A percentile compares a stretch with the other conserved stretches of the same genome.
These are phyloP conservation scores for Pleurotus tuoliensis DNA, from an alignment of 768 basidiomycete genomes.

Conservation along the genomic window DNA sequence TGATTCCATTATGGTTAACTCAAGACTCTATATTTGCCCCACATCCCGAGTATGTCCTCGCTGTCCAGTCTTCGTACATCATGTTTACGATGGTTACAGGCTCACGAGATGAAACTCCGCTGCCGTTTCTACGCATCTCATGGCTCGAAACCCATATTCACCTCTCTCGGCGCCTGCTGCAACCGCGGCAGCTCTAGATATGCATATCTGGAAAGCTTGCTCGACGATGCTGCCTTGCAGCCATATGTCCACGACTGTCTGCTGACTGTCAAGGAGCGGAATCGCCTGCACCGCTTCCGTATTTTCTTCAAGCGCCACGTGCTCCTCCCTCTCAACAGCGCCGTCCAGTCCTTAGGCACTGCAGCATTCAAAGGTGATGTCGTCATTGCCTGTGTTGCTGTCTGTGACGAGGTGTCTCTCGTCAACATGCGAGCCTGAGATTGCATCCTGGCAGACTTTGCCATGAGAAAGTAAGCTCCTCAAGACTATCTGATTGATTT, in stretches of 20 bases:
- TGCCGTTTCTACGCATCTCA: no score
- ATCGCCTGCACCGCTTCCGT: background rate
- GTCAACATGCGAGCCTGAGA: constrained; percentile 8
- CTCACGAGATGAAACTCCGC: no score
- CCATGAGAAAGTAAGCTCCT: background rate
- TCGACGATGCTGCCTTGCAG: background rate
- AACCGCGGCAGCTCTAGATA: background rate
- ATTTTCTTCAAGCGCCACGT: constrained; percentile 4
- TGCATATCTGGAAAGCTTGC: background rate
- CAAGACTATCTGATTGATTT: no score
- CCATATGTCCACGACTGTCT: constrained; percentile 3
- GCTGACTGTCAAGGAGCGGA: background rate
- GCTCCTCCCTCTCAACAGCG: background rate
- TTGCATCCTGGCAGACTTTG: constrained; percentile 2
- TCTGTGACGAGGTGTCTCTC: background rate
- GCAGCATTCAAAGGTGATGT: background rate
- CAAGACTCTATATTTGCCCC: no score
- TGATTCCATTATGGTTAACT: no score
- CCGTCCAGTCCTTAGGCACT: background rate
- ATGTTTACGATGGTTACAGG: no score
- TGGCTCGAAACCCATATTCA: no score
- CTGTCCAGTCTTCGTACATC: no score
- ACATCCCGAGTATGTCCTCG: no score
- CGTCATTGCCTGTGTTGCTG: background rate
- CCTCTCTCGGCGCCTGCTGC: no score